These are phyloP conservation scores for Limonomyces culmigenus DNA, from an alignment of 1,284 basidiomycete genomes.

Conservation along the genomic window DNA sequence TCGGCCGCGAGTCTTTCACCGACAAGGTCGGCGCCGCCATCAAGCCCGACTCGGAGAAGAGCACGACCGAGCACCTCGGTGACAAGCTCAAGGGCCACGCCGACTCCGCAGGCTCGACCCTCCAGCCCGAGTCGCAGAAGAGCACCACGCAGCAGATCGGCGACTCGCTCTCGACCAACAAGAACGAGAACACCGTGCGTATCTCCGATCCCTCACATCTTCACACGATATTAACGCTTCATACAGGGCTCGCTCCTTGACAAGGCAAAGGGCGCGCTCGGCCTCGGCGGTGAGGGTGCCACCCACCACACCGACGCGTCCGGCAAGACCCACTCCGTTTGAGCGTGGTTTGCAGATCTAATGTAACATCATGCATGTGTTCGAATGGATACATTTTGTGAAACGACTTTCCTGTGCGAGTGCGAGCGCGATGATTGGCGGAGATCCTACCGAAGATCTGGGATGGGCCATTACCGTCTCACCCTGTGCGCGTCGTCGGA, in stretches of 20 bases:
- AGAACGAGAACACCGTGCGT: slow-evolving; percentile 14
- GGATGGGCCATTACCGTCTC: too few relatives aligned
- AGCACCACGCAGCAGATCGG: slow-evolving; percentile 30
- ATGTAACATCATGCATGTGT: too few relatives aligned
- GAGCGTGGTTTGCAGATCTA: too few relatives aligned
- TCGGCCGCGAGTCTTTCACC: slow-evolving; percentile 23
- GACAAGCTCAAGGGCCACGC: slow-evolving; percentile 18
- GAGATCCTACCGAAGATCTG: too few relatives aligned
- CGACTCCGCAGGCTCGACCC: slow-evolving; percentile 16
- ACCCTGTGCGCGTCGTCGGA: too few relatives aligned
- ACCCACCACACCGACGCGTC: too few relatives aligned
- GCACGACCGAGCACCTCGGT: slow-evolving; percentile 16
- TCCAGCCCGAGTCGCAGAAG: slow-evolving; percentile 30
- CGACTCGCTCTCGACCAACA: slow-evolving; percentile 32
- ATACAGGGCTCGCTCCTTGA: slow-evolving; percentile 12
- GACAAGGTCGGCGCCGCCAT: slow-evolving; percentile 21
- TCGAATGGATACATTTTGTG: too few relatives aligned
- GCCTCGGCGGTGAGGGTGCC: too few relatives aligned
- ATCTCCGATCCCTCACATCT: neutral
- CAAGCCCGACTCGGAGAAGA: slow-evolving; percentile 21
- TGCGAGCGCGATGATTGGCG: too few relatives aligned
- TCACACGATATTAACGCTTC: neutral
- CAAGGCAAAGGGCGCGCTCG: slow-evolving; percentile 15
- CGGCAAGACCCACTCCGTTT: too few relatives aligned
- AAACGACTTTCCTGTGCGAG: too few relatives aligned